Percentiles rank a stretch among this genome's conserved stretches.
phyloP scores from a whole-genome alignment of 2,329 filamentous ascomycete genomes.

The Cercospora canescens region DNA sequence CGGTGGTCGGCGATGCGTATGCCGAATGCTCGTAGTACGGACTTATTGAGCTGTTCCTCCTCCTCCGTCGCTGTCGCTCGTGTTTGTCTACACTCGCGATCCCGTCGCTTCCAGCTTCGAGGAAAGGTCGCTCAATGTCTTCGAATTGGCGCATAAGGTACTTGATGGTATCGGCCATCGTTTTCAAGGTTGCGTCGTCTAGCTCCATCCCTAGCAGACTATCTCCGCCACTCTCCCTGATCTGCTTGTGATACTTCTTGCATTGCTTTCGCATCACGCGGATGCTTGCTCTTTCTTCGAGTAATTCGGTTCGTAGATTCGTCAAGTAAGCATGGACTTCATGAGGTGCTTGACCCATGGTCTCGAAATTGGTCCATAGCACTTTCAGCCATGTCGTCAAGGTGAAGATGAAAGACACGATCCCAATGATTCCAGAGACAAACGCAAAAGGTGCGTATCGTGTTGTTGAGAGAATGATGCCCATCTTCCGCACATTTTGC shows the following conservation, averaged over 20 bases:
- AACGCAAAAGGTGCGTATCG: constrained; percentile 39
- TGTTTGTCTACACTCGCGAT: constrained; percentile 25
- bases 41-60: constrained; percentile 22
- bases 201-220: constrained; percentile 28
- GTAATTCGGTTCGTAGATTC: constrained; percentile 43
- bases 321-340: constrained; percentile 43
- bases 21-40: constrained; percentile 32
- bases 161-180: constrained; percentile 38
- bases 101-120: constrained; percentile 31
- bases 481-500: constrained; percentile 22
- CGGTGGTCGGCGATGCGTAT: constrained; percentile 31
- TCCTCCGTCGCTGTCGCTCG: constrained; percentile 21
- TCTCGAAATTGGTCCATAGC: constrained; percentile 43
- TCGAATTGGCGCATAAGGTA: constrained; percentile 41
- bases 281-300: constrained; percentile 43
- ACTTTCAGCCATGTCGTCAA: constrained; percentile 44
- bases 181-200: constrained; percentile 39
- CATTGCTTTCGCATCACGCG: constrained; percentile 29
- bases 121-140: constrained; percentile 41
- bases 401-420: constrained; percentile 47
- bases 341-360: constrained; percentile 37
- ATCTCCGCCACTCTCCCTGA: constrained; percentile 23
- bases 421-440: constrained; percentile 40
- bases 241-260: constrained; percentile 17
- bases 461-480: constrained; percentile 33